Evolutionary conservation across 1,284 basidiomycete genomes (phyloP), one percentile per base, ranked within the genome.

Genomic region (Tylopilus sp.): DNA sequence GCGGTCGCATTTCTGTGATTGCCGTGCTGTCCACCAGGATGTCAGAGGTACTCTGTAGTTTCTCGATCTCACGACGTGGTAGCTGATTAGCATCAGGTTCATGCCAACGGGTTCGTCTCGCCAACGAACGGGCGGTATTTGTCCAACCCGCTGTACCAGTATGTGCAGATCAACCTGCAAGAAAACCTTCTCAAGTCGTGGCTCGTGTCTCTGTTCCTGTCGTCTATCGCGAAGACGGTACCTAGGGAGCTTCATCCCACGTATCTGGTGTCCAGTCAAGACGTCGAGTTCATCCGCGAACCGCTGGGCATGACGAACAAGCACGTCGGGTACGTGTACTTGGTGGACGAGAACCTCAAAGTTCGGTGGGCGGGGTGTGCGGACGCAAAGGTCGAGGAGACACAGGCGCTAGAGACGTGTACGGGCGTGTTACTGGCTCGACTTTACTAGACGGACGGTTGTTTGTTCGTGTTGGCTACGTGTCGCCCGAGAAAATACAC

Each of bases 351-450:
- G 61, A 81, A 89, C 52, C 71, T 84, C 53, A 90, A 84, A 66
- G 81, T 99, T 45, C 81, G 96, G 17, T 99, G 95, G 96, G 95
- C 90, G 1, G 95, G 84, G 3, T 88, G 91, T 56, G 93, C 85
- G 2, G 87, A 91, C 62, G 89, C 94, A 0, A 86, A 81, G 54
- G 64, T 71, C 6, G 82, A 88, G 51, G 94, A 98, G 70, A 73
- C 77, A 1, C 73, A 80, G 49, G 80, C 85, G 11, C 70, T 97
- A 46, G 73, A 83, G 59, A 81, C 76, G 38, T 95, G 93, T 60
- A 80, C 84, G 0, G 80, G 82, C 3, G 85, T 92, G 1, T 73
- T 94, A 34, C 68, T 93, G 55, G 77, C 81, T 42, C 73, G 88
- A 46, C 62, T 78, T 18, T 31, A 3, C 15, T 48, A 54, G 31